Evolutionary conservation across 1,284 basidiomycete species (phyloP).

Genomic region (Ceratorhiza oryzae-sativae): DNA sequence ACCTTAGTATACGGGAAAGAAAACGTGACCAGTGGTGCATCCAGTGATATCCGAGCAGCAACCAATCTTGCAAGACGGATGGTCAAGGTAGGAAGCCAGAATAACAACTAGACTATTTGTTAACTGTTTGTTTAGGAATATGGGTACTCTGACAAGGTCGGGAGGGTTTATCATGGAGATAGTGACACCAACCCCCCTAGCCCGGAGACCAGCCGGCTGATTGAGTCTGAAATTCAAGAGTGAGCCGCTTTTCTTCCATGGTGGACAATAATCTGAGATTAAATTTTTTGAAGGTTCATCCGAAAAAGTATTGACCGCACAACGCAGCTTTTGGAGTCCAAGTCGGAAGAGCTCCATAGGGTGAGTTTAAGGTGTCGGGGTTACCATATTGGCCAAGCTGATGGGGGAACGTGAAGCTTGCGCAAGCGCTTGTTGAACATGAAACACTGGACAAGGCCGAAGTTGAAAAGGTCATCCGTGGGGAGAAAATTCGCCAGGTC

Average conservation of each 20-base stretch:
- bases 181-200: conserved; percentile 69
- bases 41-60: conserved; percentile 81
- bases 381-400: neutral
- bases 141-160: conserved; percentile 87
- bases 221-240: conserved; percentile 83
- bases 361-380: conserved; percentile 56
- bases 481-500: conserved; percentile 69
- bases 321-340: conserved; percentile 71
- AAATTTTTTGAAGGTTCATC: conserved; percentile 64
- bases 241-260: conserved; percentile 54
- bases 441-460: conserved; percentile 84
- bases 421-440: conserved; percentile 87
- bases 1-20: conserved; percentile 82
- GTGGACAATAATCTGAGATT: neutral
- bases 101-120: conserved; percentile 9
- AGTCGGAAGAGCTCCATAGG: conserved; percentile 76
- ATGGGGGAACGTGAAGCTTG: conserved; percentile 62
- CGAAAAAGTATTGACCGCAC: conserved; percentile 77
- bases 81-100: conserved; percentile 72
- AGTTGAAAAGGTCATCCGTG: conserved; percentile 83
- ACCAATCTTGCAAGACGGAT: conserved; percentile 83
- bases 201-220: conserved; percentile 76
- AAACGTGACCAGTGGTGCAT: conserved; percentile 89
- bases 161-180: conserved; percentile 80
- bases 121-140: conserved; percentile 59